Conservation (phyloP, 2,329 filamentous ascomycete genomes). For the Thielaviopsis populi region DNA sequence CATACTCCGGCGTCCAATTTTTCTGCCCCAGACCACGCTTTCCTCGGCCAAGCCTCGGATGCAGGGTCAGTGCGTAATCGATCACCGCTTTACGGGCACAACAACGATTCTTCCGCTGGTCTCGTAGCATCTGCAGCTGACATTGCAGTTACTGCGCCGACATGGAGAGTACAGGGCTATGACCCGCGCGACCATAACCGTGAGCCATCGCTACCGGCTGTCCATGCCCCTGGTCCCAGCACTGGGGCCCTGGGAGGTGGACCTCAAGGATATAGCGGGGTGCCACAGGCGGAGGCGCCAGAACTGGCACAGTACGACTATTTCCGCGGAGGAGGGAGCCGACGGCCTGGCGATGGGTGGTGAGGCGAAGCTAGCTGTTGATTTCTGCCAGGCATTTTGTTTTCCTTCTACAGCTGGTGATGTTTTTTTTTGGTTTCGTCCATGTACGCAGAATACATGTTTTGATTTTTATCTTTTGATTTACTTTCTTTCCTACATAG, state of each 20-base stretch:
- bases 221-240: slow-evolving; percentile 28
- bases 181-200: slow-evolving; percentile 20
- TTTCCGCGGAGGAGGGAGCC: slow-evolving; percentile 31
- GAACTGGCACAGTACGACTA: slow-evolving; percentile 43
- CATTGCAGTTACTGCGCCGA: slow-evolving; percentile 31
- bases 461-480: slow-evolving; percentile 13
- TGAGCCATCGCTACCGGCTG: slow-evolving; percentile 2
- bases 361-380: slow-evolving; percentile 18
- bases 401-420: background rate
- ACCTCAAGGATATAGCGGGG: slow-evolving; percentile 42
- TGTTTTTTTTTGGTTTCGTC: background rate
- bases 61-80: slow-evolving; percentile 24
- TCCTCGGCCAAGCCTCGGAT: slow-evolving; percentile 14
- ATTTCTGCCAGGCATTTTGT: background rate
- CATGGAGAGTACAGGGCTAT: slow-evolving; percentile 24
- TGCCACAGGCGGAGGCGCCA: slow-evolving; percentile 39
- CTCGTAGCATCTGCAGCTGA: slow-evolving; percentile 39
- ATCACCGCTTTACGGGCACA: slow-evolving; percentile 35
- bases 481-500: slow-evolving; percentile 7
- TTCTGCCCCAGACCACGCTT: slow-evolving; percentile 13
- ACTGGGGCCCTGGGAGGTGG: slow-evolving; percentile 41
- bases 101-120: slow-evolving; percentile 39
- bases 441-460: no score
- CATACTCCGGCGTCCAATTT: slow-evolving; percentile 15
- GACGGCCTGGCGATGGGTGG: slow-evolving; percentile 29